These are phyloP conservation scores for Capsicum pubescens DNA, from an alignment of 257 asterid genomes.

Conservation along the genomic window DNA sequence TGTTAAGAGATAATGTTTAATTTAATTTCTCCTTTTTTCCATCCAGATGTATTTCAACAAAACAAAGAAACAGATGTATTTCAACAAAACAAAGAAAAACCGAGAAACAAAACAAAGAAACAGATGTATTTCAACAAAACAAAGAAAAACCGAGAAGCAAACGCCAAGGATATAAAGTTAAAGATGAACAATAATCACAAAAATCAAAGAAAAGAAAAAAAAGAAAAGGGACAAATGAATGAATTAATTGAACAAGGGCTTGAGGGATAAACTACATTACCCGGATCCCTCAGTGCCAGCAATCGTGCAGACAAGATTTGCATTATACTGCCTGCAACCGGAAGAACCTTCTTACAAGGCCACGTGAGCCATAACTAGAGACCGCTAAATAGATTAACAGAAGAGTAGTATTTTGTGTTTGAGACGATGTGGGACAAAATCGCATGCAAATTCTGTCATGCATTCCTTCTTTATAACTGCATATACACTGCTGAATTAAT, in stretches of 20 bases:
- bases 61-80: too few relatives aligned
- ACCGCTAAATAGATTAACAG: not conserved
- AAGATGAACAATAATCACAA: constrained; percentile 1
- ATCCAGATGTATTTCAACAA: constrained; percentile 1
- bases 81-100: constrained; percentile 3
- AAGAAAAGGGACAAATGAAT: not conserved
- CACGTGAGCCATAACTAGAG: not conserved
- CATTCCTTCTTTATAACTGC: constrained; percentile 6
- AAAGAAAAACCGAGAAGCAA: not conserved
- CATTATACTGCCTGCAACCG: not conserved
- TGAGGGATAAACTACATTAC: constrained; percentile 7
- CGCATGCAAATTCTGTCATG: not conserved
- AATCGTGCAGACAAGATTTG: not conserved
- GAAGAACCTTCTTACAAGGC: not conserved
- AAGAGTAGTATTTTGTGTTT: not conserved
- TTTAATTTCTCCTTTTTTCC: not conserved
- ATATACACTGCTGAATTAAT: not conserved
- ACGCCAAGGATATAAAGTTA: constrained; percentile 12
- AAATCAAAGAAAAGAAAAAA: not conserved
- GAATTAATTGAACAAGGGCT: not conserved
- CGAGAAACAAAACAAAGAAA: too few relatives aligned
- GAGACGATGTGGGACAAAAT: constrained; percentile 14
- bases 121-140: too few relatives aligned
- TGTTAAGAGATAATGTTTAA: not conserved
- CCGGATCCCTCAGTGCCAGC: constrained; percentile 12